Conservation (phyloP, 805 yeast genomes). For the Limtongia smithiae region DNA sequence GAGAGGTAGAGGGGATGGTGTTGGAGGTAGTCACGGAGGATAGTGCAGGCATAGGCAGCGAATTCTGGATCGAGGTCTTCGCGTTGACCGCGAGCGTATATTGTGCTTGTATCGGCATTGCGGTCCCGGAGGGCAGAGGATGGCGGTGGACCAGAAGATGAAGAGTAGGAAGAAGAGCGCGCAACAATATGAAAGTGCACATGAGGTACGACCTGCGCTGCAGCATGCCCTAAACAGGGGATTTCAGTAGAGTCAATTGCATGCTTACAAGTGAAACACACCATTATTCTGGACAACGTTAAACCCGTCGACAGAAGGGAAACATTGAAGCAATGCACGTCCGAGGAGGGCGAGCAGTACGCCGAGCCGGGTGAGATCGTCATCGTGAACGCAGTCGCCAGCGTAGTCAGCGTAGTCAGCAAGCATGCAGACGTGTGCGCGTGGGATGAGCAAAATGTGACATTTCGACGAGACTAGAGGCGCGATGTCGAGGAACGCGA, state of each 20-base stretch:
- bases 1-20: background rate
- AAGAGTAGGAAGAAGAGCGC: slow-evolving; percentile 39
- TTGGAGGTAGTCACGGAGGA: background rate
- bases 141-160: background rate
- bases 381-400: slow-evolving; percentile 8
- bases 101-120: slow-evolving; percentile 30
- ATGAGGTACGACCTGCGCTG: slow-evolving; percentile 92
- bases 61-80: slow-evolving; percentile 35
- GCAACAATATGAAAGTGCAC: slow-evolving; percentile 91
- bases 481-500: slow-evolving; percentile 40
- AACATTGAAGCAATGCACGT: slow-evolving; percentile 27
- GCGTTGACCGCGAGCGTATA: slow-evolving; percentile 37
- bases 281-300: slow-evolving; percentile 55
- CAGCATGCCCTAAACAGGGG: slow-evolving; percentile 48
- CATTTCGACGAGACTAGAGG: slow-evolving; percentile 39
- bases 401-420: slow-evolving; percentile 32
- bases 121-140: slow-evolving; percentile 11
- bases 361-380: slow-evolving; percentile 30
- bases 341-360: slow-evolving; percentile 33
- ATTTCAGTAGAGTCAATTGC: too few relatives aligned
- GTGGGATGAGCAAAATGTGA: slow-evolving; percentile 39
- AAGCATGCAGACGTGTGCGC: slow-evolving; percentile 35
- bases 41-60: slow-evolving; percentile 1
- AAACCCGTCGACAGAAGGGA: slow-evolving; percentile 32
- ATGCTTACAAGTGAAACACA: background rate